Base-by-base conservation (phyloP, 2,329 filamentous ascomycete genomes). In the Mycosphaerella sp. region DNA sequence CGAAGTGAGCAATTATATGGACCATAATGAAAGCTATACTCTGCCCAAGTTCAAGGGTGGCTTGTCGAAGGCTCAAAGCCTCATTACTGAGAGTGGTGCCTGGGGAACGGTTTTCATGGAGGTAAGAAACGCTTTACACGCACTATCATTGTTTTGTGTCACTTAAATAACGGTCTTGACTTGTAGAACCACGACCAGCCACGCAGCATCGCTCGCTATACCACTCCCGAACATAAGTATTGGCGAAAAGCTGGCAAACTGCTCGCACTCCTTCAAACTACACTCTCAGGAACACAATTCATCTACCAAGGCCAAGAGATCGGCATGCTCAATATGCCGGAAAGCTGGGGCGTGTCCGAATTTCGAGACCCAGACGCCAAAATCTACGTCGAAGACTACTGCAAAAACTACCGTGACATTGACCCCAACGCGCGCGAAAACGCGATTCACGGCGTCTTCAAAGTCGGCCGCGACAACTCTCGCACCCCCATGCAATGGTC, bases 401-500 rank as follows among this genome's bases (percentile, higher is more conserved):
- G 82, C 64, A 85, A 89, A 56, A 74, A 88, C 35, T 78, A 84
- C 53, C 63, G 63, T 44, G 58, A 61, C 13, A 57, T 55, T 6
- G 64, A 70, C 46, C 51, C 54, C 4, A 49, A 58, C 49, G 54
- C 55, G 3, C 34, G 32, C 30, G 46, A 65, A 70, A 44, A 68
- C 63, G 27, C 68, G 78, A 3, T 70, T 67, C 13, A 70, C 74
- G 28, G 77, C 75, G 0, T 74, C 69, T 82, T 61, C 76, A 79
- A 75, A 56, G 80, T 81, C 63, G 80, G 77, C 6, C 66, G 85
- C 17, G 86, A 89, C 66, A 86, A 89, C 65, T 81, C 80, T 6
- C 76, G 86, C 41, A 81, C 82, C 0, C 85, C 85, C 0, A 82
- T 89, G 67, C 84, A 87, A 63, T 89, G 86, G 85, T 75, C 81